A percentile compares a stretch with the other conserved stretches of the same genome.
phyloP scores from a whole-genome alignment of 2,329 filamentous ascomycete species.

The Colletotrichum eleusines region DNA sequence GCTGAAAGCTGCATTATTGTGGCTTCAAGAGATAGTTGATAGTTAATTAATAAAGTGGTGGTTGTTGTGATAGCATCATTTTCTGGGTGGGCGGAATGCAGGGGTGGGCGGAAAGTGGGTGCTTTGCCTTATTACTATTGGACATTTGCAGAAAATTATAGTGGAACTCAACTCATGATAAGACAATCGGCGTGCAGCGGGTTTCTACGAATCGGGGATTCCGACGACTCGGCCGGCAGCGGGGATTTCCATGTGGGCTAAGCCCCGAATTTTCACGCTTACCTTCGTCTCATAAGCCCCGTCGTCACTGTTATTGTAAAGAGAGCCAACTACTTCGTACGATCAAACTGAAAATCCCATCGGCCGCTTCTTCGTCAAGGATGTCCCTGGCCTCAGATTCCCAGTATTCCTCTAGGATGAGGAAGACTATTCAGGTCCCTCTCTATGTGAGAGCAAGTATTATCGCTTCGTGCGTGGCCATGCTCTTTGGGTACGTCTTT shows the following conservation, averaged over 20 bases:
- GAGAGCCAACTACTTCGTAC: neutral
- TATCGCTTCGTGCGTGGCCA: slow-evolving; percentile 48
- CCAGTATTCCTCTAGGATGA: neutral
- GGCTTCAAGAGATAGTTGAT: too few relatives aligned
- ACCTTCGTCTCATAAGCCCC: neutral
- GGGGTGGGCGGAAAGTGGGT: too few relatives aligned
- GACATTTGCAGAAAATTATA: neutral
- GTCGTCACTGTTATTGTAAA: neutral
- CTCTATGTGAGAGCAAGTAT: slow-evolving; percentile 49
- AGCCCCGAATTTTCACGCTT: neutral
- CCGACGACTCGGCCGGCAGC: neutral
- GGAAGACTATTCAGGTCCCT: slow-evolving; percentile 38
- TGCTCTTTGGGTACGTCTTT: slow-evolving; percentile 48
- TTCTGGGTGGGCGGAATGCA: too few relatives aligned
- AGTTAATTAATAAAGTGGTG: too few relatives aligned
- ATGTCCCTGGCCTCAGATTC: neutral
- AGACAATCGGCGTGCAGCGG: neutral
- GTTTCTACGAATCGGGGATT: neutral
- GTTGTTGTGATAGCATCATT: too few relatives aligned
- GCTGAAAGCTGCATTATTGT: too few relatives aligned
- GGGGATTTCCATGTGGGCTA: neutral
- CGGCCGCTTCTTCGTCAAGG: neutral
- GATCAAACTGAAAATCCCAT: neutral
- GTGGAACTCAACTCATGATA: neutral
- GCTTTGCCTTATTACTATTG: neutral